Conservation (phyloP, 2,329 filamentous ascomycete genomes). For the Tolypocladium tropicale region DNA sequence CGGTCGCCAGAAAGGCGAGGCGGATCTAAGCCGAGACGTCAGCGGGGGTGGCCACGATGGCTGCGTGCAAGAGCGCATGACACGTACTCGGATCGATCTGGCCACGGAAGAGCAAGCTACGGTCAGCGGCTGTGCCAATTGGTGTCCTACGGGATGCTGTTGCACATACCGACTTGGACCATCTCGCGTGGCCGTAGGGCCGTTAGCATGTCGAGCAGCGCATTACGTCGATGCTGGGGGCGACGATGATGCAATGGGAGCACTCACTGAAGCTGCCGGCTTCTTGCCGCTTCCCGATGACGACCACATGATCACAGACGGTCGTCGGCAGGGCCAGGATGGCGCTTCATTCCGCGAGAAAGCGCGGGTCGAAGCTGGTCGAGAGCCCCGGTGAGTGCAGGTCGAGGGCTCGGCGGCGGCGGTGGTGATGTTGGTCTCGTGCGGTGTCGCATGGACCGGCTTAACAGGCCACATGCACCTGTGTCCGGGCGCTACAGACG, state of each 20-base stretch:
- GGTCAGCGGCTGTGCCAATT: conserved; percentile 14
- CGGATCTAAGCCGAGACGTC: conserved; percentile 46
- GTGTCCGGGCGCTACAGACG: background rate
- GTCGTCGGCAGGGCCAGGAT: conserved; percentile 12
- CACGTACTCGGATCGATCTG: conserved; percentile 56
- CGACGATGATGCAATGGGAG: conserved; percentile 8
- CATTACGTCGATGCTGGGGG: conserved; percentile 1
- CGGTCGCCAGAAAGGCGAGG: conserved; percentile 80
- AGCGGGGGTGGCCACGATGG: conserved; percentile 10
- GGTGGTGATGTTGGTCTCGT: background rate
- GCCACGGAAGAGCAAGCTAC: conserved; percentile 10
- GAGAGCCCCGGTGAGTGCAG: conserved; percentile 7
- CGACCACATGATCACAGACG: conserved; percentile 46
- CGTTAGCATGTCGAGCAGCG: conserved; percentile 21
- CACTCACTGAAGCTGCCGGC: conserved; percentile 57
- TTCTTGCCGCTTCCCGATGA: conserved; percentile 60
- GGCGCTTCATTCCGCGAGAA: conserved; percentile 20
- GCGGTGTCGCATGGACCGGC: background rate
- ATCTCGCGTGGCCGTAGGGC: conserved; percentile 66
- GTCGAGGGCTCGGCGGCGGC: conserved; percentile 1
- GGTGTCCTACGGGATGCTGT: conserved; percentile 1
- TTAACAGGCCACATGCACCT: background rate
- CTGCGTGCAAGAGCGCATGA: conserved; percentile 1
- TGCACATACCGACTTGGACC: conserved; percentile 88
- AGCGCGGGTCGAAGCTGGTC: conserved; percentile 13